A percentile compares a stretch with the other conserved stretches of the same genome.
These are phyloP conservation scores for Leccinum broughii DNA, from an alignment of 768 basidiomycete species.

Conservation along the genomic window DNA sequence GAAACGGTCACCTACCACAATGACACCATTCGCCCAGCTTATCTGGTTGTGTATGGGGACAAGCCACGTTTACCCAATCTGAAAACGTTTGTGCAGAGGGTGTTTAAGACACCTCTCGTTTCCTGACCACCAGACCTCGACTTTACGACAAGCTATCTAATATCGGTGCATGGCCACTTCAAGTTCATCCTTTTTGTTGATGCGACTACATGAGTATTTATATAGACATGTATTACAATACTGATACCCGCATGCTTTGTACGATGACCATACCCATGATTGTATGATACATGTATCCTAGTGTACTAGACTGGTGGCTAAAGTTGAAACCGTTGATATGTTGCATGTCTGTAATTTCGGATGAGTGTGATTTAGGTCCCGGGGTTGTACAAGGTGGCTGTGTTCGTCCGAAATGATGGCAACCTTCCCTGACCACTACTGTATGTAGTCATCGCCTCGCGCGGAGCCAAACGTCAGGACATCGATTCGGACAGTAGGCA, in stretches of 20 bases:
- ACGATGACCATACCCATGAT: constrained; percentile 13
- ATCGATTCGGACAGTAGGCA: too few relatives aligned
- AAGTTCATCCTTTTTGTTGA: background rate
- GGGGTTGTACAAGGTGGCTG: background rate
- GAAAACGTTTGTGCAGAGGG: constrained; percentile 28
- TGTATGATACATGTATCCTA: constrained; percentile 14
- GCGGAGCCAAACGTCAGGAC: too few relatives aligned
- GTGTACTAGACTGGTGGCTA: background rate
- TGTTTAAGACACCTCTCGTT: constrained; percentile 35
- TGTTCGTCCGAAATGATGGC: background rate
- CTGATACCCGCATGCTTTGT: constrained; percentile 22
- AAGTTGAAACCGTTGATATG: background rate
- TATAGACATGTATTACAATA: constrained; percentile 10
- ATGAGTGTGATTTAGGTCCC: too few relatives aligned
- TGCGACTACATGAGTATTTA: constrained; percentile 12
- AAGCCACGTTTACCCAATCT: constrained; percentile 23
- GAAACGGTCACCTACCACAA: constrained; percentile 69
- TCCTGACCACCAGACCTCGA: constrained; percentile 15
- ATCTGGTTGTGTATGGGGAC: constrained; percentile 59
- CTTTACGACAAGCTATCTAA: background rate
- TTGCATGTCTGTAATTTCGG: background rate
- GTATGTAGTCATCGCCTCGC: too few relatives aligned
- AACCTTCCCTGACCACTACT: too few relatives aligned
- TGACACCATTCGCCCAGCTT: constrained; percentile 67
- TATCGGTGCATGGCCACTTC: background rate